phyloP scores from a whole-genome alignment of 495 filamentous ascomycete genomes.

The Neurospora sp. region DNA sequence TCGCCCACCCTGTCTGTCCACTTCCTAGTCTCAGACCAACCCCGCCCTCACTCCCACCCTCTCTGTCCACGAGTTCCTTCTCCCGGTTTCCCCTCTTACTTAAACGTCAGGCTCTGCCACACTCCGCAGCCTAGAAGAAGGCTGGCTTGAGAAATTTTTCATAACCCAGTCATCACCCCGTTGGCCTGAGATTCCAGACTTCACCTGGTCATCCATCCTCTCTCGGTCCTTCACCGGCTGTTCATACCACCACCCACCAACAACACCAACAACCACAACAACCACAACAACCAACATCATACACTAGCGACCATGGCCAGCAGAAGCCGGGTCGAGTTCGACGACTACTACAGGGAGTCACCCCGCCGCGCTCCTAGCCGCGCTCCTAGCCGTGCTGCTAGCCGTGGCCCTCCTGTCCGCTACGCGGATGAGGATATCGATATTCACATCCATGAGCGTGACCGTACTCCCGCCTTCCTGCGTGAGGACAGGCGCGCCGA shows the following conservation, averaged over 20 bases:
- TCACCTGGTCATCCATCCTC: neutral
- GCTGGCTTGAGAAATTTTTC: neutral
- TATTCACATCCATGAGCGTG: slow-evolving; percentile 26
- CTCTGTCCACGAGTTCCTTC: neutral
- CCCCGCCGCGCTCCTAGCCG: slow-evolving; percentile 21
- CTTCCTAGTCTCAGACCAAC: slow-evolving; percentile 2
- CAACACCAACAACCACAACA: neutral
- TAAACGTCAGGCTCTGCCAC: neutral
- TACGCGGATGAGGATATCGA: slow-evolving; percentile 30
- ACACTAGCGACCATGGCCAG: slow-evolving; percentile 16
- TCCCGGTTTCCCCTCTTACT: neutral
- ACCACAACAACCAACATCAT: neutral
- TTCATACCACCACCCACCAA: slow-evolving; percentile 4
- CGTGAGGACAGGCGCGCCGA: slow-evolving; percentile 27
- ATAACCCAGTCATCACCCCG: neutral
- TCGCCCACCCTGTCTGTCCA: slow-evolving; percentile 1
- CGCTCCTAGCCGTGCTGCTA: slow-evolving; percentile 5
- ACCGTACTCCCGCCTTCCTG: slow-evolving; percentile 32
- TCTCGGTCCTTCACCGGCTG: neutral
- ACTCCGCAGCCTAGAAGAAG: neutral
- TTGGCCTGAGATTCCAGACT: neutral
- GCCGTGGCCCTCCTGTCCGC: slow-evolving; percentile 20
- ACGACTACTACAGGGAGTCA: slow-evolving; percentile 30
- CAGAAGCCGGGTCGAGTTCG: slow-evolving; percentile 29
- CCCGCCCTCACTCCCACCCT: slow-evolving; percentile 2